Percentiles rank a stretch among this genome's conserved stretches.
These are phyloP conservation scores for Penicillium sp. DNA, from an alignment of 2,329 filamentous ascomycete genomes.

Conservation along the genomic window DNA sequence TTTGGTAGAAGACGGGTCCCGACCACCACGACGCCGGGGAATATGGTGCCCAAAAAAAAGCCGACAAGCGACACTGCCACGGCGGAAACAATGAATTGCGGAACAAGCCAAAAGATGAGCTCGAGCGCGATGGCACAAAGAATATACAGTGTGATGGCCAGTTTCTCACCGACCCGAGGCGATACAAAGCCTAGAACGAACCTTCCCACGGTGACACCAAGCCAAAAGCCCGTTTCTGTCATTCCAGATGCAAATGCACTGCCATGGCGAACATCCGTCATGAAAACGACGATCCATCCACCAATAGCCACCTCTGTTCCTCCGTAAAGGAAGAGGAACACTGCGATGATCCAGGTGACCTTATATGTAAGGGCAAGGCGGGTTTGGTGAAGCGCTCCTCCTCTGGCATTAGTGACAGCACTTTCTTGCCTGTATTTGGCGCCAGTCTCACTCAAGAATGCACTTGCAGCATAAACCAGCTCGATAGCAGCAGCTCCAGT, in stretches of 20 bases:
- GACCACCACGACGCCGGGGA: constrained; percentile 72
- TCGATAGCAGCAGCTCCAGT: constrained; percentile 21
- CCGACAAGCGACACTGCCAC: constrained; percentile 71
- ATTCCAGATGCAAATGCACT: constrained; percentile 70
- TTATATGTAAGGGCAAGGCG: constrained; percentile 52
- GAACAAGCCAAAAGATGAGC: constrained; percentile 78
- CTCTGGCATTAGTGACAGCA: constrained; percentile 7
- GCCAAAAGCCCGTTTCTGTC: constrained; percentile 76
- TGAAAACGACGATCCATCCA: constrained; percentile 79
- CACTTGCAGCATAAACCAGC: constrained; percentile 16
- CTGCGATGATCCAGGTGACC: constrained; percentile 71
- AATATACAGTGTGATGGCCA: constrained; percentile 65
- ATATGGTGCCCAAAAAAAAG: constrained; percentile 77
- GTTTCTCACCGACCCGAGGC: constrained; percentile 53
- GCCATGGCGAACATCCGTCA: constrained; percentile 69
- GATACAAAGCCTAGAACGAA: constrained; percentile 56
- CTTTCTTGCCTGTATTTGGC: constrained; percentile 28
- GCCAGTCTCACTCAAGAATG: constrained; percentile 25
- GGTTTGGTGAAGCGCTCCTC: constrained; percentile 20
- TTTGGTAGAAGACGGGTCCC: constrained; percentile 72
- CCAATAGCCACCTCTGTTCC: constrained; percentile 24
- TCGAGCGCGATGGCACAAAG: constrained; percentile 65
- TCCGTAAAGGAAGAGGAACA: constrained; percentile 63
- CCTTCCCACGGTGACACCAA: constrained; percentile 74
- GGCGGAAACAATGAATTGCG: constrained; percentile 72